These are phyloP conservation scores for Eucalyptus microcorys DNA, from an alignment of 345 rosid species.

Conservation along the genomic window DNA sequence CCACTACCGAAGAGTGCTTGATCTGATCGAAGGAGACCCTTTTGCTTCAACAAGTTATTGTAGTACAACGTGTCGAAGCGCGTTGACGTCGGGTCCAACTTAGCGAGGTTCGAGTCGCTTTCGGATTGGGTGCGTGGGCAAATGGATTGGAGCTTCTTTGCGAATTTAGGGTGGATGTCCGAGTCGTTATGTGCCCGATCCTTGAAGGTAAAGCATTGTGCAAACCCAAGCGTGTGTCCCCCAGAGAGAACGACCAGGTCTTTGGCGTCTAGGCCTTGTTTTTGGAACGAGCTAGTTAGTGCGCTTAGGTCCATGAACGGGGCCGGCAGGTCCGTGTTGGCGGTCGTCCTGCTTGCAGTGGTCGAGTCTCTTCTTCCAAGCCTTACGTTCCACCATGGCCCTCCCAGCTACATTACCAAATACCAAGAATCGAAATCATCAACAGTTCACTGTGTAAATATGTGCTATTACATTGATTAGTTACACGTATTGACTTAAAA, in stretches of 20 bases:
- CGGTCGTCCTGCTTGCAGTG: slow-evolving; percentile 9
- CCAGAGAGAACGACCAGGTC: slow-evolving; percentile 48
- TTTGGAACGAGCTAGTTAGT: slow-evolving; percentile 19
- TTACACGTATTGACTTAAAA: background rate
- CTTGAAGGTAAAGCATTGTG: slow-evolving; percentile 6
- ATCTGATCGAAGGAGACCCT: slow-evolving; percentile 16
- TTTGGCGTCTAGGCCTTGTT: slow-evolving; percentile 19
- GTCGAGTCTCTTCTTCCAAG: slow-evolving; percentile 37
- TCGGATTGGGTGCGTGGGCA: slow-evolving; percentile 11
- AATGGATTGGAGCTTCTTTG: background rate
- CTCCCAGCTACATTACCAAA: slow-evolving; percentile 19
- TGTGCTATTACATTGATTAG: background rate
- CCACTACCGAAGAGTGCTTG: slow-evolving; percentile 4
- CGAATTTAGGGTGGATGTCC: slow-evolving; percentile 19
- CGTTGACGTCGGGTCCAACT: background rate
- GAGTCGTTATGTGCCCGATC: slow-evolving; percentile 12
- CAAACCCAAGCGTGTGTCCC: slow-evolving; percentile 40
- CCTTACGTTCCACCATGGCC: slow-evolving; percentile 28
- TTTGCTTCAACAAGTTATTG: slow-evolving; percentile 3
- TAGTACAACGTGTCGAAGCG: slow-evolving; percentile 11
- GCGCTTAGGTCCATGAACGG: slow-evolving; percentile 19
- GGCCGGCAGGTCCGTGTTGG: slow-evolving; percentile 12
- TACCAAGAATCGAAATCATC: background rate
- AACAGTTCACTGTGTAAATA: background rate
- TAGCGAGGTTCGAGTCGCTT: background rate